A percentile compares a stretch with the other conserved stretches of the same genome.
These are phyloP conservation scores for Microcyclosporella mali DNA, from an alignment of 2,329 filamentous ascomycete genomes.

Conservation along the genomic window DNA sequence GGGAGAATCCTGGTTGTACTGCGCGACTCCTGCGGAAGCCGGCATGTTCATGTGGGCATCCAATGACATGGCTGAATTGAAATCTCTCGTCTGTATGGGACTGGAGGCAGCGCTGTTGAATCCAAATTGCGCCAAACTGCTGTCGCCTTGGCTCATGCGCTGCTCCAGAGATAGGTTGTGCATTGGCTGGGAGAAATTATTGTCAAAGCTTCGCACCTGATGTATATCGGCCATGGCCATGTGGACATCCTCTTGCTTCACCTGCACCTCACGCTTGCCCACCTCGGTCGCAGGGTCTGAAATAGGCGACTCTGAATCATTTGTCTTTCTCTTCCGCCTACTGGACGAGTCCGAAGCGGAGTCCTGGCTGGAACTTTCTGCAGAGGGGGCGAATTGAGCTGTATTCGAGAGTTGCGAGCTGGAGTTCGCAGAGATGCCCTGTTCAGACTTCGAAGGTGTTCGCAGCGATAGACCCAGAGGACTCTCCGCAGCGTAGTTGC, in stretches of 20 bases:
- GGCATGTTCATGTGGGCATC: slow-evolving; percentile 23
- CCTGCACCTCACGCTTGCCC: slow-evolving; percentile 15
- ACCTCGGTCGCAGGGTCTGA: slow-evolving; percentile 24
- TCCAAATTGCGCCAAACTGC: slow-evolving; percentile 50
- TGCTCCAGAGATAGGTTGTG: slow-evolving; percentile 31
- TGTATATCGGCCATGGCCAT: slow-evolving; percentile 20
- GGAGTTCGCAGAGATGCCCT: slow-evolving; percentile 5
- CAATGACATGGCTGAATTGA: slow-evolving; percentile 25
- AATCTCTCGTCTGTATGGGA: slow-evolving; percentile 35
- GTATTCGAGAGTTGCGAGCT: slow-evolving; percentile 12
- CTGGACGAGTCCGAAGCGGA: slow-evolving; percentile 38
- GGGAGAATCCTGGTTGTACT: slow-evolving; percentile 27
- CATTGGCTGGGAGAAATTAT: slow-evolving; percentile 27
- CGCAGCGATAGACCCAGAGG: slow-evolving; percentile 21
- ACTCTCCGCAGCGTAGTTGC: slow-evolving; percentile 24
- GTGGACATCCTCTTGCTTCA: slow-evolving; percentile 28
- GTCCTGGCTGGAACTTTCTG: slow-evolving; percentile 38
- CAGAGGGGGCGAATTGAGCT: slow-evolving; percentile 23
- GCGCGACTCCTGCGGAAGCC: slow-evolving; percentile 12
- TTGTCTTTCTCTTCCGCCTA: slow-evolving; percentile 36
- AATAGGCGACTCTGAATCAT: slow-evolving; percentile 32
- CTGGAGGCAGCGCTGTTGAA: slow-evolving; percentile 56
- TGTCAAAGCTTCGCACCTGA: slow-evolving; percentile 24
- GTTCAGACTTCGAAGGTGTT: slow-evolving; percentile 26
- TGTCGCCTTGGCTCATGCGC: slow-evolving; percentile 26